Percentiles rank a stretch among this genome's conserved stretches.
Evolutionary conservation across 2,329 filamentous ascomycete genomes (phyloP).

Genomic region (Colletotrichum chlorophyti): DNA sequence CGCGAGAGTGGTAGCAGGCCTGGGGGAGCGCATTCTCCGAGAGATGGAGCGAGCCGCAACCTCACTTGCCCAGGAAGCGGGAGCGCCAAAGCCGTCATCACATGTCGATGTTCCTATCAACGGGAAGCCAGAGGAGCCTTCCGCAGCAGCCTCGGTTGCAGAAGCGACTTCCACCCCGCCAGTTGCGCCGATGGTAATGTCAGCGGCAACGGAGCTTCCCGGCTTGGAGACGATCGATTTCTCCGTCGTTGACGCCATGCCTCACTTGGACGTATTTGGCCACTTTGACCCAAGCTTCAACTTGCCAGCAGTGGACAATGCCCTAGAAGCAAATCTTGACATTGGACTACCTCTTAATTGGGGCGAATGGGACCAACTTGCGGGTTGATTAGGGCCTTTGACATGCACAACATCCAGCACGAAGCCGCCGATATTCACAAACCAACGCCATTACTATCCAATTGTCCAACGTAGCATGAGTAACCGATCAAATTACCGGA

Average conservation of each 20-base stretch:
- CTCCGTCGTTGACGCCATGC: slow-evolving; percentile 49
- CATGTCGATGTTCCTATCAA: slow-evolving; percentile 1
- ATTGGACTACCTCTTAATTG: slow-evolving; percentile 60
- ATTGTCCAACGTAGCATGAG: too few species aligned
- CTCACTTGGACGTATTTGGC: slow-evolving; percentile 60
- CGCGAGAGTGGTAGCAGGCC: slow-evolving; percentile 58
- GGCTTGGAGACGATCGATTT: slow-evolving; percentile 44
- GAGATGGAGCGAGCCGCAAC: slow-evolving; percentile 63
- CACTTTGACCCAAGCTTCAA: slow-evolving; percentile 63
- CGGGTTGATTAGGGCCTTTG: neutral
- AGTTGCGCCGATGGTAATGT: neutral
- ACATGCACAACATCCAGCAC: neutral
- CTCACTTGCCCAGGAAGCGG: slow-evolving; percentile 39
- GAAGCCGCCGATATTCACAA: too few species aligned
- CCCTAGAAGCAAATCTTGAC: slow-evolving; percentile 60
- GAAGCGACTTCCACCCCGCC: slow-evolving; percentile 7
- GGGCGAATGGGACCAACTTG: slow-evolving; percentile 51
- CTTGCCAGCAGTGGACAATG: slow-evolving; percentile 59
- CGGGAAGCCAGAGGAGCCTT: neutral
- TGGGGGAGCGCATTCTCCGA: slow-evolving; percentile 61
- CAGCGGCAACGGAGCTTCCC: slow-evolving; percentile 28
- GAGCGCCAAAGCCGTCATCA: slow-evolving; percentile 1
- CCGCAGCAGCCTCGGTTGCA: slow-evolving; percentile 16
- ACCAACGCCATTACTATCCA: too few species aligned
- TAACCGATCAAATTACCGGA: too few species aligned